phyloP scores from a whole-genome alignment of 2,329 filamentous ascomycete genomes.

The Proliferodiscus dingleyae region DNA sequence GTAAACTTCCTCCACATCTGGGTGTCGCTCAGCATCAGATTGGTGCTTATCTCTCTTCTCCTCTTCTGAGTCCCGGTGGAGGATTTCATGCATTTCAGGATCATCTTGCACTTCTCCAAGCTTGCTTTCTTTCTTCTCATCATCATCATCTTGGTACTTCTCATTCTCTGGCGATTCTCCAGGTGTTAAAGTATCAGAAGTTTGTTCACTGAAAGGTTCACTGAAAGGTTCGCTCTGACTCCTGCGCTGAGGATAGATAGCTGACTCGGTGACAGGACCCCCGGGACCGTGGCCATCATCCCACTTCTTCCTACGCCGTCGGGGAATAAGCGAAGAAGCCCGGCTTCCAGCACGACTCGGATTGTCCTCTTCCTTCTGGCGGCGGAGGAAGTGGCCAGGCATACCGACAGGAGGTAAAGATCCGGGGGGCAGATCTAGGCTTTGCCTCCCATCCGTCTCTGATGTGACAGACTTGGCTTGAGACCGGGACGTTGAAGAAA shows the following conservation, averaged over 20 bases:
- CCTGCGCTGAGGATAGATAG: constrained; percentile 64
- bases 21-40: constrained; percentile 28
- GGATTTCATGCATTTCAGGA: constrained; percentile 31
- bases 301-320: constrained; percentile 61
- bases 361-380: constrained; percentile 72
- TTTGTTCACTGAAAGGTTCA: too few relatives aligned
- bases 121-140: constrained; percentile 30
- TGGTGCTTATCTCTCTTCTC: constrained; percentile 30
- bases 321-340: constrained; percentile 54
- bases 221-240: constrained; percentile 23
- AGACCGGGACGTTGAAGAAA: constrained; percentile 66
- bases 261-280: constrained; percentile 84
- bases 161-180: constrained; percentile 24
- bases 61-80: constrained; percentile 30
- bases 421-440: constrained; percentile 62
- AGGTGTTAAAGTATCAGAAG: constrained; percentile 28
- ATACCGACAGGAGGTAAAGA: constrained; percentile 67
- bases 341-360: constrained; percentile 50
- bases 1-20: constrained; percentile 58
- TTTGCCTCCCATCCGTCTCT: constrained; percentile 65
- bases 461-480: constrained; percentile 79
- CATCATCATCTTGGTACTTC: constrained; percentile 23
- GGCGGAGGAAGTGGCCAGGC: constrained; percentile 72
- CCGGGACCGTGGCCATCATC: constrained; percentile 72
- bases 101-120: constrained; percentile 32